Evolutionary conservation across 495 filamentous ascomycete species (phyloP), one percentile per base, ranked within the genome.

Genomic region (Cenococcum geophilum): DNA sequence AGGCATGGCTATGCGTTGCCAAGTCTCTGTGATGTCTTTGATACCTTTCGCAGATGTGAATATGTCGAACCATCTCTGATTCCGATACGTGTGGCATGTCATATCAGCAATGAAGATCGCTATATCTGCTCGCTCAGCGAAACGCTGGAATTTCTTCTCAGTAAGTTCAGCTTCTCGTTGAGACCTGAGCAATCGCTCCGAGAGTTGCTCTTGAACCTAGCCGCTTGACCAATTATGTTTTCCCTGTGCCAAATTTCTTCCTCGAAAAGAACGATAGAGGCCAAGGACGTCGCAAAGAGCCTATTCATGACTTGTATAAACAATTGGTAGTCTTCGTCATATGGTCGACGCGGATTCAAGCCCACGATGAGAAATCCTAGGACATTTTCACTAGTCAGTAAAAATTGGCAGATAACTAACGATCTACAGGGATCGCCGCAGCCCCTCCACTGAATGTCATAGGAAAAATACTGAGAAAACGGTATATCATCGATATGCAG

Each of bases 291-390:
- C 5, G 64, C 67, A 20, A 67, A 20, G 12, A 61, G 65, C 23
- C 61, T 32, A 47, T 64, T 68, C 35, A 68, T 25, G 57, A 68
- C 59, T 14, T 45, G 34, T 22, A 55, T 34, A 52, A 67, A 70
- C 1, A 18, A 25, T 23, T 58, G 51, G 37, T 76, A 80, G 36
- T 74, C 73, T 9, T 66, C 61, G 60, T 74, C 74, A 61, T 74
- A 80, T 8, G 70, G 68, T 53, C 75, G 60, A 11, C 75, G 70
- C 6, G 78, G 76, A 55, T 77, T 79, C 3, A 80, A 49, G 11
- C 76, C 78, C 1, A 78, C 61, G 1, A 80, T 59, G 5, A 79
- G 65, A 50, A 80, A 77, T 0, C 73, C 77, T 11, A 75, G 62
- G 21, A 79, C 68, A 18, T 66, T 70, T 62, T 65, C 68, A 6